phyloP scores from a whole-genome alignment of 2,329 filamentous ascomycete genomes.

The Talaromyces pinophilus region DNA sequence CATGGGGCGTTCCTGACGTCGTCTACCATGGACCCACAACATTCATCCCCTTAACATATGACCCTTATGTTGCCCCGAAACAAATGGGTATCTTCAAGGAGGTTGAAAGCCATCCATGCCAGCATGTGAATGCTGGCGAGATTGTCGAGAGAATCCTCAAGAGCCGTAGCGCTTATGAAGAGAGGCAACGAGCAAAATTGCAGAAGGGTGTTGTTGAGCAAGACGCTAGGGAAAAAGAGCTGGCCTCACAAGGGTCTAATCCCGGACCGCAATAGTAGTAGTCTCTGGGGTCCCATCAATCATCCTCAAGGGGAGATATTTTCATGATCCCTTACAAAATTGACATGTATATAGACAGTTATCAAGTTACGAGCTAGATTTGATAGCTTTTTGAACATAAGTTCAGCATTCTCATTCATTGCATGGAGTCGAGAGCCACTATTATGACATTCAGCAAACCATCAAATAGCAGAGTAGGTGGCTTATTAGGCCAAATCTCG shows the following conservation, averaged over 20 bases:
- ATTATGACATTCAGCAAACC: not conserved
- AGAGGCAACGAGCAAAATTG: slow-evolving; percentile 84
- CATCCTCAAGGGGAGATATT: not conserved
- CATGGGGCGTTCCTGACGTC: slow-evolving; percentile 70
- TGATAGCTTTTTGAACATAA: not conserved
- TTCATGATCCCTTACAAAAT: not conserved
- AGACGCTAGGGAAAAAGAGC: slow-evolving; percentile 22
- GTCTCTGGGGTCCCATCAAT: not conserved
- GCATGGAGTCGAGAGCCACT: slow-evolving; percentile 11
- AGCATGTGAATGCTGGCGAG: slow-evolving; percentile 85
- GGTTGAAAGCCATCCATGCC: slow-evolving; percentile 74
- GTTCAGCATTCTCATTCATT: not conserved
- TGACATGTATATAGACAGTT: slow-evolving; percentile 10
- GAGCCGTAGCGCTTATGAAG: slow-evolving; percentile 85
- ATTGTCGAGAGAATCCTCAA: slow-evolving; percentile 90
- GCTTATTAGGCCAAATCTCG: not conserved
- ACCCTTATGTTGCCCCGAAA: slow-evolving; percentile 79
- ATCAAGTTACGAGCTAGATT: not conserved
- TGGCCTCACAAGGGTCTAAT: not conserved
- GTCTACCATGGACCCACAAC: slow-evolving; percentile 97
- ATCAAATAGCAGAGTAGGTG: not conserved
- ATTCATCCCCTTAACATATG: slow-evolving; percentile 77
- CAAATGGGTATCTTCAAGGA: slow-evolving; percentile 80
- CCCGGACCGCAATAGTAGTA: slow-evolving; percentile 3
- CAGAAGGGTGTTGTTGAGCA: slow-evolving; percentile 79